phyloP scores from a whole-genome alignment of 2,329 filamentous ascomycete genomes.

The Calonectria fujianensis region DNA sequence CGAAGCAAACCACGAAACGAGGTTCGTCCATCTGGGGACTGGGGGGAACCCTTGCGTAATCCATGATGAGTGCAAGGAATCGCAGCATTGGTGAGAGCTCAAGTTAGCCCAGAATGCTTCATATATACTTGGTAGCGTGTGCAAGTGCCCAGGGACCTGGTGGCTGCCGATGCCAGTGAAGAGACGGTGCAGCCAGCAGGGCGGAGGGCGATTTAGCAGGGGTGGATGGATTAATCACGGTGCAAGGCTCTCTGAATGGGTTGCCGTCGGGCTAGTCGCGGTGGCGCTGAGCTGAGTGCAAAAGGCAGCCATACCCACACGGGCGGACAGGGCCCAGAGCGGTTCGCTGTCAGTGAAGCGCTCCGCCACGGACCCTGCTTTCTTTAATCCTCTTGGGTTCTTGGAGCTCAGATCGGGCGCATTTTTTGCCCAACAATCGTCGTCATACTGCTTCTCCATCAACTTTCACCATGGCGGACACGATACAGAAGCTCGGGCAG shows the following conservation, averaged over 20 bases:
- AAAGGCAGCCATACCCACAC: constrained; percentile 22
- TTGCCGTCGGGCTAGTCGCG: neutral
- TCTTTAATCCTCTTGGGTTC: neutral
- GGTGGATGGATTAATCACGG: constrained; percentile 4
- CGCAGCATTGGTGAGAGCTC: neutral
- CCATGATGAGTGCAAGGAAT: neutral
- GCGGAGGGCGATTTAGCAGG: neutral
- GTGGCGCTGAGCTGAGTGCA: constrained; percentile 35
- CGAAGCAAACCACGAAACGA: constrained; percentile 43
- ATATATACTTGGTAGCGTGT: neutral
- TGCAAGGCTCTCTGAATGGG: neutral
- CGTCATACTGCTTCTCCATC: neutral
- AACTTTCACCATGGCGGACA: neutral
- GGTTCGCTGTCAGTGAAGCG: neutral
- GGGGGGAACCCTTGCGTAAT: neutral
- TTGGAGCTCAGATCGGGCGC: neutral
- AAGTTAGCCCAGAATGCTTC: neutral
- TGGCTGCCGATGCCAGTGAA: neutral
- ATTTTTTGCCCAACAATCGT: neutral
- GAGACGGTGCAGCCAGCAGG: neutral
- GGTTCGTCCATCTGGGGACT: constrained; percentile 8
- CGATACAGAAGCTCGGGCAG: neutral
- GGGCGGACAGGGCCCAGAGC: neutral
- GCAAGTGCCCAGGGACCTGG: neutral
- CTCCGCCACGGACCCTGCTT: neutral